phyloP scores from a whole-genome alignment of 1,139 yeast genomes.

The Petasospora rhodanensis region DNA sequence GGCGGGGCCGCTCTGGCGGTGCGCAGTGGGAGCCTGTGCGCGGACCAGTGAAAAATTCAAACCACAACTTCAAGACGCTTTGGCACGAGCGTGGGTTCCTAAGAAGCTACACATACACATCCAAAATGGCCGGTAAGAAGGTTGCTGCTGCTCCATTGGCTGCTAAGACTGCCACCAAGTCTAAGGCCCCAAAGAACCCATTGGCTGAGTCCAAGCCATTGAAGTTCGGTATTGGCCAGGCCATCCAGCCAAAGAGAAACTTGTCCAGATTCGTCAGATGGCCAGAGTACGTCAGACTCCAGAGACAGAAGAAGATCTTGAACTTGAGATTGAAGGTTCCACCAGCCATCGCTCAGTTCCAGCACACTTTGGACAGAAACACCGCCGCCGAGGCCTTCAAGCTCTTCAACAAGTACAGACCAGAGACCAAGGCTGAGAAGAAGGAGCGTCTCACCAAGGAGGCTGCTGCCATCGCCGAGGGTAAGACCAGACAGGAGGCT shows the following conservation, averaged over 20 bases:
- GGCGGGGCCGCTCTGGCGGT: no score
- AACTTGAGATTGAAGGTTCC: constrained; percentile 97
- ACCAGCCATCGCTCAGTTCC: constrained; percentile 96
- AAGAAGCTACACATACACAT: not conserved
- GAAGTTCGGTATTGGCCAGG: constrained; percentile 19
- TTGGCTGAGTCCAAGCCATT: constrained; percentile 55
- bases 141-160: constrained; percentile 91
- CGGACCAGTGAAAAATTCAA: constrained; percentile 7
- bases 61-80: constrained; percentile 12
- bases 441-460: constrained; percentile 97
- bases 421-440: constrained; percentile 96
- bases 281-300: constrained; percentile 97
- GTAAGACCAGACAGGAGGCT: constrained; percentile 92
- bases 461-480: constrained; percentile 98
- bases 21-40: not conserved
- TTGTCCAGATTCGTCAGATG: constrained; percentile 94
- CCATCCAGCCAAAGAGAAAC: constrained; percentile 73
- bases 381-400: constrained; percentile 95
- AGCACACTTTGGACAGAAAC: constrained; percentile 94
- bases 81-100: not conserved
- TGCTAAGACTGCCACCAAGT: constrained; percentile 34
- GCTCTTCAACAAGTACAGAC: constrained; percentile 97
- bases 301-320: constrained; percentile 96
- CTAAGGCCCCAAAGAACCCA: constrained; percentile 55
- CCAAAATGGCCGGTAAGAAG: constrained; percentile 61